Conservation (phyloP, 441 rosid species). For the Erysimum cheiri region DNA sequence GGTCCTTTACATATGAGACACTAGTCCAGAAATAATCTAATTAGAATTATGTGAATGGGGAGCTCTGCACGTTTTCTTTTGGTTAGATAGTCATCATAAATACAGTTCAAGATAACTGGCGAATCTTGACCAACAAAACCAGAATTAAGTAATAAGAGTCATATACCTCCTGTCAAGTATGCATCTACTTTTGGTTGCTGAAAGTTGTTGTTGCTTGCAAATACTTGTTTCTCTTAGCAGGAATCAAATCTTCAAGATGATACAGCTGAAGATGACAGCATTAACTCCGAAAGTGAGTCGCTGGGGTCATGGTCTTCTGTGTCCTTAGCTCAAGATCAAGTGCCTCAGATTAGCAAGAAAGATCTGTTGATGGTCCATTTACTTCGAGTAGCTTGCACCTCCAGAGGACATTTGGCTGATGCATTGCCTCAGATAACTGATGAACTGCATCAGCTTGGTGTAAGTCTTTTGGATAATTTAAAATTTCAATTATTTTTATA, state of each 20-base stretch:
- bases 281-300: conserved; percentile 53
- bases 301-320: conserved; percentile 56
- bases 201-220: conserved; percentile 6
- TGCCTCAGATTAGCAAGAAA: conserved; percentile 60
- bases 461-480: conserved; percentile 49
- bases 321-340: conserved; percentile 54
- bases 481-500: conserved; percentile 18
- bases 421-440: conserved; percentile 70
- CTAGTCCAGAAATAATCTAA: conserved; percentile 1
- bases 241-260: conserved; percentile 46
- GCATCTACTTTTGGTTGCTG: conserved; percentile 20
- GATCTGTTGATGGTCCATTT: conserved; percentile 93
- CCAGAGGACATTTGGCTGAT: conserved; percentile 74
- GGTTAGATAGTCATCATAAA: conserved; percentile 10
- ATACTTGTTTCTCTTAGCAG: conserved; percentile 44
- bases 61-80: conserved; percentile 1
- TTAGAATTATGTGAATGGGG: conserved; percentile 2
- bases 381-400: conserved; percentile 87
- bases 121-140: conserved; percentile 7
- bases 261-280: conserved; percentile 51
- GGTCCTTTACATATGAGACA: conserved; percentile 21
- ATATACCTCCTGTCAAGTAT: conserved; percentile 14
- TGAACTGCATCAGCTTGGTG: conserved; percentile 85
- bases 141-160: conserved; percentile 1
- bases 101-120: conserved; percentile 4